Conservation (phyloP, 2,329 filamentous ascomycete genomes). For the Microsporum ferrugineum region DNA sequence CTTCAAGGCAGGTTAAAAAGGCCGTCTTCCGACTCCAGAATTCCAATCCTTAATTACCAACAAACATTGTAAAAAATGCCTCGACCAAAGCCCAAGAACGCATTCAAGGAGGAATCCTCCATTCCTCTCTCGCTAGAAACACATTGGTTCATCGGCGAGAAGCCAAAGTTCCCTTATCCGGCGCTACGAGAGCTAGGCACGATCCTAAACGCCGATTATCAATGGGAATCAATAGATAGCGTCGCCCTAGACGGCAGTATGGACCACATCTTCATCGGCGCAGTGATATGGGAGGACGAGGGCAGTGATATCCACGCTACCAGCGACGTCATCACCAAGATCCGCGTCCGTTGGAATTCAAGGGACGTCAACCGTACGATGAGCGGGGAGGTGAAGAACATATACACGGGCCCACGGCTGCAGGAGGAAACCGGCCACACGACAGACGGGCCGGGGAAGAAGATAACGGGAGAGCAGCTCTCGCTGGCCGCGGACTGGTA, state of each 20-base stretch:
- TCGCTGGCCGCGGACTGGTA: constrained; percentile 18
- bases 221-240: constrained; percentile 12
- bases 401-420: background rate
- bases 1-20: no score
- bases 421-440: constrained; percentile 14
- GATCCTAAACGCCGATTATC: constrained; percentile 10
- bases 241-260: constrained; percentile 8
- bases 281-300: constrained; percentile 23
- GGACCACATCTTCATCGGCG: constrained; percentile 19
- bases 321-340: constrained; percentile 19
- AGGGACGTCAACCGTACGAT: constrained; percentile 22
- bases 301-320: constrained; percentile 10
- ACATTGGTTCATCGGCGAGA: constrained; percentile 22
- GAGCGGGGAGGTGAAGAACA: constrained; percentile 22
- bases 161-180: constrained; percentile 17
- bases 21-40: no score
- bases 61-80: background rate
- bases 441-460: constrained; percentile 3
- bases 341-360: constrained; percentile 27
- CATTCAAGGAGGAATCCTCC: background rate
- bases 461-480: constrained; percentile 16
- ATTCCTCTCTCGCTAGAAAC: constrained; percentile 23
- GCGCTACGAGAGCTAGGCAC: constrained; percentile 9
- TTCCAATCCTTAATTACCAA: no score
- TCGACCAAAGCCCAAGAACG: background rate